Base-by-base conservation (phyloP, 2,329 filamentous ascomycete species). In the Fusarium virguliforme region DNA sequence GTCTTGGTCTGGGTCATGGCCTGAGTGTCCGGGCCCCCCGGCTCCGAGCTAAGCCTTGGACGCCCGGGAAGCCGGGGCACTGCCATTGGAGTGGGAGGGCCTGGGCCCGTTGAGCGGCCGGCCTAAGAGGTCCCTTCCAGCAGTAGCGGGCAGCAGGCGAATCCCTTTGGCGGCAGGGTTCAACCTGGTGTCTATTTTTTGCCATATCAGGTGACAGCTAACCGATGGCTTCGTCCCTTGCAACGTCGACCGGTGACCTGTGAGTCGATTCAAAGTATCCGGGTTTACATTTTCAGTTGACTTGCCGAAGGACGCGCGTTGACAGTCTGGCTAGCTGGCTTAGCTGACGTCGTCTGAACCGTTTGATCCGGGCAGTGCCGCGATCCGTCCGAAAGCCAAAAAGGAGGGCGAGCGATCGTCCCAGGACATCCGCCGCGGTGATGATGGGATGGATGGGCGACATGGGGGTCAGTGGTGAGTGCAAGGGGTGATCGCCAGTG, bases 71-170 rank as follows among this genome's bases (percentile, higher is more conserved):
- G 43, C 66, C 54, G 43, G 15, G 34, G 58, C 57, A 38, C 59
- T 60, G 26, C 15, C 38, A 66, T 64, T 62, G 50, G 38, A 41
- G 65, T 65, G 22, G 12, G 34, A 51, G 40, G 38, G 28, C 34
- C 40, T 41, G 18, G 37, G 38, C 48, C 48, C 58, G 54, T 60
- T 53, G 35, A 56, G 15, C 34, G 46, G 48, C 54, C 41, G 35
- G 55, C 18, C 60, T 64, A 63, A 54, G 37, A 60, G 54, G 55
- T 73, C 64, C 71, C 65, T 71, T 64, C 60, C 58, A 58, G 65
- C 71, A 72, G 68, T 71, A 71, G 69, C 64, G 65, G 65, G 65
- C 28, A 32, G 65, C 56, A 57, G 55, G 64, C 60, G 50, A 59
- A 55, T 46, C 64, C 55, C 59, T 51, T 61, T 54, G 43, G 34